These are phyloP conservation scores for Elongisporangium anandrum DNA, from an alignment of 352 stramenopile species.

Conservation along the genomic window DNA sequence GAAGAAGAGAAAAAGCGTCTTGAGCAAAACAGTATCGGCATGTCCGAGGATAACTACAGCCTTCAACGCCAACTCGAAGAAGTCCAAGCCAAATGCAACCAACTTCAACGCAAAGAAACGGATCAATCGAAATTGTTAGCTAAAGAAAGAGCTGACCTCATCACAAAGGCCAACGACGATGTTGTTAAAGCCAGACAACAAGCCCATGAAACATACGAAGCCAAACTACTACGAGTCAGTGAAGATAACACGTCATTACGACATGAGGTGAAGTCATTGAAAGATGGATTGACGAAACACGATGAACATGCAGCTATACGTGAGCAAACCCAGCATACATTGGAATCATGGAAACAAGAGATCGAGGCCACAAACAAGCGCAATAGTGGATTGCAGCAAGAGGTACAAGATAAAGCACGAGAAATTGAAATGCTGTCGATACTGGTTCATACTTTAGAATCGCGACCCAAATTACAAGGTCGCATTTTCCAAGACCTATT, in stretches of 20 bases:
- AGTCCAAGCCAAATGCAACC: not conserved
- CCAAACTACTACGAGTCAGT: not conserved
- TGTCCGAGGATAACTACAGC: constrained; percentile 28
- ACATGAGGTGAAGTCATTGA: not conserved
- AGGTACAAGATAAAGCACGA: constrained; percentile 1
- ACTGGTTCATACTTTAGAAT: constrained; percentile 41
- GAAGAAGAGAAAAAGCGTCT: constrained; percentile 26
- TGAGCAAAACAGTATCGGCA: constrained; percentile 18
- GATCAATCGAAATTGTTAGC: not conserved
- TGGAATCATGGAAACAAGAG: not conserved
- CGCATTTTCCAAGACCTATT: constrained; percentile 41
- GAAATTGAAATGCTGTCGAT: constrained; percentile 8
- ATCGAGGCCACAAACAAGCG: constrained; percentile 8
- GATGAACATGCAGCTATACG: constrained; percentile 7
- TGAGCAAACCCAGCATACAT: constrained; percentile 3
- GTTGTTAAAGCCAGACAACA: not conserved
- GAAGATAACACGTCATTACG: not conserved
- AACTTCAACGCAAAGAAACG: not conserved
- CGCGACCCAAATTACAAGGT: constrained; percentile 30
- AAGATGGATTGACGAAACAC: constrained; percentile 2
- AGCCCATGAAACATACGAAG: not conserved
- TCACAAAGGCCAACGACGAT: not conserved
- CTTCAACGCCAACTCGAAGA: constrained; percentile 19
- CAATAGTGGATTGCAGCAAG: constrained; percentile 12
- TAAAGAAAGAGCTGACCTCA: not conserved